phyloP scores from a whole-genome alignment of 2,329 filamentous ascomycete genomes.

The Macrophomina pseudophaseolina region DNA sequence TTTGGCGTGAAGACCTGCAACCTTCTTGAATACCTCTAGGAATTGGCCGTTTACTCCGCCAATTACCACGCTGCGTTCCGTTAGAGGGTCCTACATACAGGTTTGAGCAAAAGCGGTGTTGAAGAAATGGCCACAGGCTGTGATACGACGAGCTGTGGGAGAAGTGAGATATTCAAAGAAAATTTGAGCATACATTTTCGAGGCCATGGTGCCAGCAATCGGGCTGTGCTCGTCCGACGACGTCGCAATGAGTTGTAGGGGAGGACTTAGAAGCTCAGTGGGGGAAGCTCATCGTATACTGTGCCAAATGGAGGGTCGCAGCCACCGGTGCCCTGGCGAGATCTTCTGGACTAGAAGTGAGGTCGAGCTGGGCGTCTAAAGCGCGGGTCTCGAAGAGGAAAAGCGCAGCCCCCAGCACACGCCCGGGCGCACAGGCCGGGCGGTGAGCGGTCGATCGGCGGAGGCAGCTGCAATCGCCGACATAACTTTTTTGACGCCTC shows the following conservation, averaged over 20 bases:
- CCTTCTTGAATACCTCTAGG: conserved; percentile 75
- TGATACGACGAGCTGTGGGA: neutral
- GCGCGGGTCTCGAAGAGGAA: neutral
- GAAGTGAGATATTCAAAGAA: conserved; percentile 6
- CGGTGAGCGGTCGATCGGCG: conserved; percentile 17
- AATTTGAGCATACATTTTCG: conserved; percentile 57
- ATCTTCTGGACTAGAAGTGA: neutral
- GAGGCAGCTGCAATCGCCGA: conserved; percentile 19
- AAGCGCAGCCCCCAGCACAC: neutral
- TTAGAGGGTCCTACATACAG: neutral
- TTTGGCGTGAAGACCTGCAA: conserved; percentile 80
- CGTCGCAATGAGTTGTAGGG: neutral
- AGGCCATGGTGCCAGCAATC: conserved; percentile 52
- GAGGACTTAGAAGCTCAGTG: neutral
- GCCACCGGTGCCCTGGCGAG: too few relatives aligned
- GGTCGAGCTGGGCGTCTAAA: neutral
- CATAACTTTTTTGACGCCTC: conserved; percentile 25
- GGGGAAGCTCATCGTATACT: neutral
- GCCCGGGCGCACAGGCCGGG: neutral
- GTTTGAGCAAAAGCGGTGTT: neutral
- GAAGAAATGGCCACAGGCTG: too few relatives aligned
- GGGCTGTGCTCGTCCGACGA: neutral
- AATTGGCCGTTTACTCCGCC: conserved; percentile 84
- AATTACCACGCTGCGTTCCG: conserved; percentile 69
- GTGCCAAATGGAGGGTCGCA: neutral